Percentiles rank a stretch among this genome's conserved stretches.
Evolutionary conservation across 2,329 filamentous ascomycete species (phyloP).

Genomic region (Furcasterigmium sp.): DNA sequence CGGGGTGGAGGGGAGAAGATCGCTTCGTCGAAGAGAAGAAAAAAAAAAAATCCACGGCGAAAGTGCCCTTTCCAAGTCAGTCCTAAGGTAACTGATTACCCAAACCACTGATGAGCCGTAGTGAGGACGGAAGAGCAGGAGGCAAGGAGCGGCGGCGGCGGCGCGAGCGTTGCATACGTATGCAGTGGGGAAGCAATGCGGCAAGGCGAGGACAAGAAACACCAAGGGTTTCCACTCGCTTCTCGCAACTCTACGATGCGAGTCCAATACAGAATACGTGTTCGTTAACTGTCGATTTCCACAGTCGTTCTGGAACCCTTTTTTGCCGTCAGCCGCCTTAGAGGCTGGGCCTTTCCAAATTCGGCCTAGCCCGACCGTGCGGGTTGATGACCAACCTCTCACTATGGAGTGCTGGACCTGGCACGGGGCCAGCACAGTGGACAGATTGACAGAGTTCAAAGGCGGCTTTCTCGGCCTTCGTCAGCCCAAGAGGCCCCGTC

Average conservation of each 20-base stretch:
- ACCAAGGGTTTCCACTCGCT: constrained; percentile 12
- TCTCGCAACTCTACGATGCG: neutral
- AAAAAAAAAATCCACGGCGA: neutral
- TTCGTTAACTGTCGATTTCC: constrained; percentile 12
- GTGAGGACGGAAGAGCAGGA: neutral
- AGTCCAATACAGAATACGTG: constrained; percentile 9
- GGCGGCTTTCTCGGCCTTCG: neutral
- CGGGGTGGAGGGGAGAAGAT: neutral
- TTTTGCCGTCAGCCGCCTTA: constrained; percentile 8
- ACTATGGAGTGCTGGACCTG: no score
- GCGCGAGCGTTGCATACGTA: constrained; percentile 5
- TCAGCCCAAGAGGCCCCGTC: no score
- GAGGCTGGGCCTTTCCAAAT: neutral
- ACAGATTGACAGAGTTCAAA: no score
- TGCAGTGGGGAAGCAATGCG: constrained; percentile 12
- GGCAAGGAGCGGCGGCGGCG: neutral
- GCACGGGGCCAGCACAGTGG: no score
- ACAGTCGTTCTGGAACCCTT: constrained; percentile 9
- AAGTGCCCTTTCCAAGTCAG: neutral
- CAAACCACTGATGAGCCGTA: neutral
- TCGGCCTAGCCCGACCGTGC: neutral
- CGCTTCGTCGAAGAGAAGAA: neutral
- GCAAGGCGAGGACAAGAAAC: constrained; percentile 7
- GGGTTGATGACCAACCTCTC: neutral
- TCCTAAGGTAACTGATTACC: neutral